phyloP scores from a whole-genome alignment of 1,284 basidiomycete species.

The Sphaerobolus stellatus region DNA sequence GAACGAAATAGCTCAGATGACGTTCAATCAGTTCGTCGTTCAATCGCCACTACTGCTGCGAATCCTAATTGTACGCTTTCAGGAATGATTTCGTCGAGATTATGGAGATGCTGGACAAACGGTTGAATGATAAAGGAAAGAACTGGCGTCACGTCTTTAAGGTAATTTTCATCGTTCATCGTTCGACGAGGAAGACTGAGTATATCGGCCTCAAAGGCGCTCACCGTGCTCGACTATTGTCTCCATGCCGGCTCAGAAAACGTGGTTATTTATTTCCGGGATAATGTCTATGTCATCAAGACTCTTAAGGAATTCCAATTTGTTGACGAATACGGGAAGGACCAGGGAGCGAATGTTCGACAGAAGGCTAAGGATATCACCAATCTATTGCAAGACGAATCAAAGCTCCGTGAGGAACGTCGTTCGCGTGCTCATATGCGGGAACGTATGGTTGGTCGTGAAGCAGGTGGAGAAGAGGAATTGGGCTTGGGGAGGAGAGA shows the following conservation, averaged over 20 bases:
- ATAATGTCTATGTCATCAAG: constrained; percentile 98
- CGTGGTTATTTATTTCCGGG: constrained; percentile 96
- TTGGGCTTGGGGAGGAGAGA: constrained; percentile 53
- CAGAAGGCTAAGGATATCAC: constrained; percentile 99
- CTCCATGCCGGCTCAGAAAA: constrained; percentile 98
- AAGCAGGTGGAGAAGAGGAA: constrained; percentile 44
- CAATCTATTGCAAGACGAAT: constrained; percentile 89
- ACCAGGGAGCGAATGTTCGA: constrained; percentile 97
- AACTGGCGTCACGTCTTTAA: constrained; percentile 99
- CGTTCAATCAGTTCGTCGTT: constrained; percentile 90
- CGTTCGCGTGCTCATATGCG: constrained; percentile 87
- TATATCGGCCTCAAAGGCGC: constrained; percentile 53
- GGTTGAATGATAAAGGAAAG: constrained; percentile 99
- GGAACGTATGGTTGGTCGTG: constrained; percentile 83
- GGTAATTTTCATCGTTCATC: constrained; percentile 40
- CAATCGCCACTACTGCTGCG: background rate
- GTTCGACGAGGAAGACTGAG: background rate
- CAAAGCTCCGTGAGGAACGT: constrained; percentile 83
- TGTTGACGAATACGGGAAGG: constrained; percentile 93
- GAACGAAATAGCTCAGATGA: constrained; percentile 98
- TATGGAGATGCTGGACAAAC: constrained; percentile 99
- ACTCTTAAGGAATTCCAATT: constrained; percentile 99
- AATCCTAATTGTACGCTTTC: constrained; percentile 3
- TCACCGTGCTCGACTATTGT: constrained; percentile 95
- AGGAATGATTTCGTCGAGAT: constrained; percentile 99